These are phyloP conservation scores for Turritis glabra DNA, from an alignment of 345 rosid species.

Conservation along the genomic window DNA sequence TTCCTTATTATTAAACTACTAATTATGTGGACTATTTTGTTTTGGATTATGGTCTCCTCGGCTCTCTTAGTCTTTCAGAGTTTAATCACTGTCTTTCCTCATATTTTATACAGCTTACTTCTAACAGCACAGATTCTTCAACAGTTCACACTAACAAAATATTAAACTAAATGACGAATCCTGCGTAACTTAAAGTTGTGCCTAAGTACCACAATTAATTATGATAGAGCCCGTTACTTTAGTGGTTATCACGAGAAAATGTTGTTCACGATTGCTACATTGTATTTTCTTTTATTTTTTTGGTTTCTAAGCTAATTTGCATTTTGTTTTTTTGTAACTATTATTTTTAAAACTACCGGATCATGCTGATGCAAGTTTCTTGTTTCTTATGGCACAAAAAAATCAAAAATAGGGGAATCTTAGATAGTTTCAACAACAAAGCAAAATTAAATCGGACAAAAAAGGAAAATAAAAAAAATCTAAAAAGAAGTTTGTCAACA, in stretches of 20 bases:
- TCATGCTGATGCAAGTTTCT: slow-evolving; percentile 12
- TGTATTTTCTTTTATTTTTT: background rate
- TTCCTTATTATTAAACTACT: background rate
- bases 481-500: background rate
- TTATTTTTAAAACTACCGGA: background rate
- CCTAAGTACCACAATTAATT: background rate
- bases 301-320: background rate
- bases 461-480: background rate
- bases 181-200: background rate
- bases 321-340: background rate
- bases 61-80: background rate
- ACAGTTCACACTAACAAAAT: slow-evolving; percentile 14
- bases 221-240: background rate
- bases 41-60: background rate
- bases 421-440: background rate
- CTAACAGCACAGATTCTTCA: background rate
- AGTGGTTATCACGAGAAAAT: slow-evolving; percentile 1
- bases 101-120: background rate
- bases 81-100: background rate
- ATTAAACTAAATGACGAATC: background rate
- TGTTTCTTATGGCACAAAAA: background rate
- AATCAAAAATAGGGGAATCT: slow-evolving; percentile 14
- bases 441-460: background rate
- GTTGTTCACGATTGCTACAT: background rate
- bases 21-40: slow-evolving; percentile 10